Evolutionary conservation across 2,329 filamentous ascomycete genomes (phyloP), one percentile per base, ranked within the genome.

Genomic region (Diaporthe destruens): DNA sequence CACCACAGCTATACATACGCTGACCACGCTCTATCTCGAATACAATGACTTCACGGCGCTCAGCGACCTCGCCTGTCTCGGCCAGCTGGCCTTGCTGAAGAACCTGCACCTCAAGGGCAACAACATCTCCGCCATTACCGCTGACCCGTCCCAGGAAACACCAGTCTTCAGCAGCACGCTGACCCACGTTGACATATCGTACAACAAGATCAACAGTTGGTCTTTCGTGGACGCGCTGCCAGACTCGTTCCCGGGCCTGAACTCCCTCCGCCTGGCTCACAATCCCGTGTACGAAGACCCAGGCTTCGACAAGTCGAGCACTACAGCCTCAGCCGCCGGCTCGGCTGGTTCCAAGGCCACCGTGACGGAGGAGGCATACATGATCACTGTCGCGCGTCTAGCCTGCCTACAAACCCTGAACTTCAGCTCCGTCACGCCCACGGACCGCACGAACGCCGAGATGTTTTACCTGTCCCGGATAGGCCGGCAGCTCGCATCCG

Each of bases 391-490:
- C 34, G 94, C 92, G 36, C 93, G 95, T 2, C 85, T 98, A 1
- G 87, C 88, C 1, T 84, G 84, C 1, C 87, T 98, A 12, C 87
- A 87, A 69, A 86, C 85, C 0, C 87, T 98, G 39, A 96, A 96
- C 80, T 94, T 93, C 80, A 91, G 91, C 75, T 84, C 85, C 20
- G 91, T 98, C 76, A 91, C 91, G 0, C 77, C 85, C 1, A 89
- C 92, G 54, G 95, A 98, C 80, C 90, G 96, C 23, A 87, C 90
- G 69, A 96, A 98, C 78, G 95, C 95, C 6, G 96, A 98, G 77
- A 92, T 96, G 78, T 99, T 97, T 81, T 99, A 99, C 80, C 89
- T 98, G 14, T 94, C 92, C 0, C 89, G 93, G 69, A 96, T 98
- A 72, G 93, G 89, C 14, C 91, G 91, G 75, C 93, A 96, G 79